A percentile compares a stretch with the other conserved stretches of the same genome.
phyloP scores from a whole-genome alignment of 1,284 basidiomycete genomes.

The Moesziomyces sp. region DNA sequence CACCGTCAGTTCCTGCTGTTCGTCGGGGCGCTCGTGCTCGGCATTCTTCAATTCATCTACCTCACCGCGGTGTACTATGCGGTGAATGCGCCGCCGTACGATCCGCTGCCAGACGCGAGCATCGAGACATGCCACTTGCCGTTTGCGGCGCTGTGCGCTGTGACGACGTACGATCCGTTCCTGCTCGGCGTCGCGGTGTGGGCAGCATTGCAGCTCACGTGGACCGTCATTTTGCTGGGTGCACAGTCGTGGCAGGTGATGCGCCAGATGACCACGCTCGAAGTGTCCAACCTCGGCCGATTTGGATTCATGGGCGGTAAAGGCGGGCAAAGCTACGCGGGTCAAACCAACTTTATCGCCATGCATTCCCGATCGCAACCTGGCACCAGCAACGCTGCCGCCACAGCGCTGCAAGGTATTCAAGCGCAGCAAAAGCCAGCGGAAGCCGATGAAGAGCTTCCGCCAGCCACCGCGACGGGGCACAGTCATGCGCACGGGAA shows the following conservation, averaged over 20 bases:
- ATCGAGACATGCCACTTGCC: slow-evolving; percentile 76
- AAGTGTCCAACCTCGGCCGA: slow-evolving; percentile 92
- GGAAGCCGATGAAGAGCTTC: slow-evolving; percentile 19
- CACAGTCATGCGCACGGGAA: slow-evolving; percentile 22
- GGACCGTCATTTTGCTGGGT: slow-evolving; percentile 87
- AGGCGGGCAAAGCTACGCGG: slow-evolving; percentile 74
- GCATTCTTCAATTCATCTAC: slow-evolving; percentile 82
- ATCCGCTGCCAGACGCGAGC: slow-evolving; percentile 31
- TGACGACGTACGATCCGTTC: slow-evolving; percentile 77
- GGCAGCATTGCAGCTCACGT: slow-evolving; percentile 89
- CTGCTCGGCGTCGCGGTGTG: slow-evolving; percentile 82
- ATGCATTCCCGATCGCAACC: slow-evolving; percentile 15
- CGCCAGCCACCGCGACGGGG: background rate
- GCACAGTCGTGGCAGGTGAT: slow-evolving; percentile 91
- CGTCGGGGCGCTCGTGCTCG: slow-evolving; percentile 82
- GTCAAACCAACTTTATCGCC: slow-evolving; percentile 41
- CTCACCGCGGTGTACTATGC: slow-evolving; percentile 74
- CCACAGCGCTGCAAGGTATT: slow-evolving; percentile 16
- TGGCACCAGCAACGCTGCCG: background rate
- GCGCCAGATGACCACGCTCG: slow-evolving; percentile 94
- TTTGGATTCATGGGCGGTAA: slow-evolving; percentile 97
- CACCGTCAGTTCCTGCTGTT: slow-evolving; percentile 95
- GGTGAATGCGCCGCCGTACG: slow-evolving; percentile 43
- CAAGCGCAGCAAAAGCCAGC: slow-evolving; percentile 16
- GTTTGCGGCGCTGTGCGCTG: slow-evolving; percentile 74